A percentile compares a stretch with the other conserved stretches of the same genome.
phyloP scores from a whole-genome alignment of 352 stramenopile species.

The Phytophthora lateralis region DNA sequence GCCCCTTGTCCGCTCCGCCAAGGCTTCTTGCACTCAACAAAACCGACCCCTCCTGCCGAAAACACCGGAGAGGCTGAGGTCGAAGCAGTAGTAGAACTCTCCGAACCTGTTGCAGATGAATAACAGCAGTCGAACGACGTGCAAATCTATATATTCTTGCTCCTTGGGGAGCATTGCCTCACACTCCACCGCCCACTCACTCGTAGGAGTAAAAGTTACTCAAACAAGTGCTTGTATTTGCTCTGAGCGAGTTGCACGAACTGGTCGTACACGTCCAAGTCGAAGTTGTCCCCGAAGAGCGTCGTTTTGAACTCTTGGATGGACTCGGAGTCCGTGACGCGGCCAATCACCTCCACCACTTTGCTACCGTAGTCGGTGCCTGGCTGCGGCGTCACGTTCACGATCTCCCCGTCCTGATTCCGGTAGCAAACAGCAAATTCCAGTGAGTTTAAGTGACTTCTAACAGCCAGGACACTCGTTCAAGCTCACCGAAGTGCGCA shows the following conservation, averaged over 20 bases:
- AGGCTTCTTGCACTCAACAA: constrained; percentile 42
- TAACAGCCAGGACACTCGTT: constrained; percentile 7
- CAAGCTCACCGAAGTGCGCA: constrained; percentile 71
- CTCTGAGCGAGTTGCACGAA: constrained; percentile 74
- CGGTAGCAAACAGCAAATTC: constrained; percentile 5
- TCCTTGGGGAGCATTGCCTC: constrained; percentile 1
- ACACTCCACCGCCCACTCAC: background rate
- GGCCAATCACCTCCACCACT: constrained; percentile 86
- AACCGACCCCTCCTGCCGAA: constrained; percentile 6
- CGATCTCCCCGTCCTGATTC: constrained; percentile 70
- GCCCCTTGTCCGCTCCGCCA: constrained; percentile 42
- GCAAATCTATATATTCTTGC: constrained; percentile 39
- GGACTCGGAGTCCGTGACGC: constrained; percentile 69
- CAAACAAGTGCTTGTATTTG: constrained; percentile 79
- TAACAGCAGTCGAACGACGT: constrained; percentile 13
- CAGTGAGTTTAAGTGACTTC: background rate
- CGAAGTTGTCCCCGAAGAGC: constrained; percentile 82
- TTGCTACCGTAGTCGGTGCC: constrained; percentile 86
- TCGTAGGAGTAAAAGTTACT: constrained; percentile 35
- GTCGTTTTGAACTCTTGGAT: constrained; percentile 89
- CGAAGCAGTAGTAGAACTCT: constrained; percentile 8
- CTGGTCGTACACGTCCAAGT: constrained; percentile 85
- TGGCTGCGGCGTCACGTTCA: constrained; percentile 76
- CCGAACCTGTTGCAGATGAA: constrained; percentile 3
- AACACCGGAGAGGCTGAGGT: background rate